Evolutionary conservation across 1,284 basidiomycete species (phyloP).

Genomic region (Boletus sp.): DNA sequence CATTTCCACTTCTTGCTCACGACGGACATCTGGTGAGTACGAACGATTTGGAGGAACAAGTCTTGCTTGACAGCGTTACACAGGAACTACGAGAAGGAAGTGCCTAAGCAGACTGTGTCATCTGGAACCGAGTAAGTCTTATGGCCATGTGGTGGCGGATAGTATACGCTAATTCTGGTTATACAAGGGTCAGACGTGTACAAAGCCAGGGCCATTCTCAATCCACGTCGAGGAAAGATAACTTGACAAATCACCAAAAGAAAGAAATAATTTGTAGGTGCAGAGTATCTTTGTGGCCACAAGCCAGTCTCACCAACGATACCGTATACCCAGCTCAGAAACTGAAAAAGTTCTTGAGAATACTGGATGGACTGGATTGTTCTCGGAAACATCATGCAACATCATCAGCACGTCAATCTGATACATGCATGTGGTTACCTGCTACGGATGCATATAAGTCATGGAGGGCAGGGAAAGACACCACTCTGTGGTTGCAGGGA

Average conservation of each 20-base stretch:
- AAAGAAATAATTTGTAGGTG: constrained; percentile 6
- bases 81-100: constrained; percentile 5
- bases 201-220: background rate
- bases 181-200: background rate
- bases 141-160: too few species aligned
- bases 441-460: constrained; percentile 5
- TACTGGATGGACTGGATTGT: constrained; percentile 8
- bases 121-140: background rate
- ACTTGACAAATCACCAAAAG: background rate
- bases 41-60: background rate
- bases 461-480: constrained; percentile 8
- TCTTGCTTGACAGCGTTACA: background rate
- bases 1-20: constrained; percentile 11
- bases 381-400: constrained; percentile 1
- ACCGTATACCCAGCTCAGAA: constrained; percentile 1
- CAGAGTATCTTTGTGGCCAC: background rate
- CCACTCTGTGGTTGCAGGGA: constrained; percentile 11
- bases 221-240: background rate
- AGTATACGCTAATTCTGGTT: background rate
- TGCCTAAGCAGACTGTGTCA: background rate
- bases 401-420: constrained; percentile 2
- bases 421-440: constrained; percentile 13
- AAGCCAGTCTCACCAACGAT: background rate
- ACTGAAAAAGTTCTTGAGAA: constrained; percentile 1
- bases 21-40: constrained; percentile 11